Percentiles rank a stretch among this genome's conserved stretches.
Evolutionary conservation across 805 yeast genomes (phyloP).

Genomic region (Saccharomycopsis fibuligera): DNA sequence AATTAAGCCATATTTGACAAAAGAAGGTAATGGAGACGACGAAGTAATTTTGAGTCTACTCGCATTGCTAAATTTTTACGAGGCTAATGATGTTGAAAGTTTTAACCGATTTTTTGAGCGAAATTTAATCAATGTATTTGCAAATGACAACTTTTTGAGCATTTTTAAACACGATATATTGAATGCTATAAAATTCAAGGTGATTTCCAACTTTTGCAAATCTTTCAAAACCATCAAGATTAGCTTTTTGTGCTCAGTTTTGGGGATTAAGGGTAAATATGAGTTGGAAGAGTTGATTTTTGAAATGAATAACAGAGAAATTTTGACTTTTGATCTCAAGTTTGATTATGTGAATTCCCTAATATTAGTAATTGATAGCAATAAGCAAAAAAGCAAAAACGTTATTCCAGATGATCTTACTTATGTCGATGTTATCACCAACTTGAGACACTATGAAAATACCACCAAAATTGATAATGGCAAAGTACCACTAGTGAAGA

Average conservation of each 20-base stretch:
- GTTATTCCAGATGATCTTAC: constrained; percentile 4
- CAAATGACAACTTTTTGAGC: constrained; percentile 2
- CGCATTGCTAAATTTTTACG: constrained; percentile 5
- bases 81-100: constrained; percentile 3
- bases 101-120: constrained; percentile 8
- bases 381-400: not conserved
- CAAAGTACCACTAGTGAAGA: not conserved
- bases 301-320: constrained; percentile 12
- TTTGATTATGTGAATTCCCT: constrained; percentile 6
- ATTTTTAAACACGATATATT: constrained; percentile 6
- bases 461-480: not conserved
- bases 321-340: constrained; percentile 5
- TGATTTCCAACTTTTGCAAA: constrained; percentile 9
- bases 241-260: constrained; percentile 1
- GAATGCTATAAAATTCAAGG: constrained; percentile 12
- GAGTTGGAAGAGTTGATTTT: constrained; percentile 14
- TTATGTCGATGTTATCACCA: not conserved
- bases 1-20: constrained; percentile 42
- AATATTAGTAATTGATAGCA: not conserved
- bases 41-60: constrained; percentile 6
- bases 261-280: not conserved
- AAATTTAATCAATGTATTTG: not conserved
- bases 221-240: constrained; percentile 6
- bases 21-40: constrained; percentile 10
- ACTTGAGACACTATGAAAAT: not conserved